Conservation (phyloP, 176 grass and related monocot species). For the Carex parvula region DNA sequence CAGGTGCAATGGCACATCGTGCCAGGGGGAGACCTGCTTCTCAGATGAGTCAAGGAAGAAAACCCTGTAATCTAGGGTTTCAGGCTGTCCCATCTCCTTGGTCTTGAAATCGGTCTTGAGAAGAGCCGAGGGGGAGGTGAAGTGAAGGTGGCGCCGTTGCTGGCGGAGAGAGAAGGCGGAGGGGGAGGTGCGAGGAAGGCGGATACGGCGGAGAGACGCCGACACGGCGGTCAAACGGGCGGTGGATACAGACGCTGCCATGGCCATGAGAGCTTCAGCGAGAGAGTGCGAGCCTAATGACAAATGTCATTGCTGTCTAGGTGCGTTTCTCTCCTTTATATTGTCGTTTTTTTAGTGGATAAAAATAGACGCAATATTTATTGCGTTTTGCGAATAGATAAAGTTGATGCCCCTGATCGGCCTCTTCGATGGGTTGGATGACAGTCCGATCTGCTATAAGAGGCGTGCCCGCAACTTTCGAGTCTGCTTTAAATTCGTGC, state of each 20-base stretch:
- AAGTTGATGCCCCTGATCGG: neutral
- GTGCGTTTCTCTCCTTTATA: neutral
- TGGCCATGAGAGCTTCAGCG: conserved; percentile 38
- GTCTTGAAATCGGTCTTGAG: conserved; percentile 42
- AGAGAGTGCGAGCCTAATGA: neutral
- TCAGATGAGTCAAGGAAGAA: conserved; percentile 68
- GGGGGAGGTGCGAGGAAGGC: conserved; percentile 19
- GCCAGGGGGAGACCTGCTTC: conserved; percentile 87
- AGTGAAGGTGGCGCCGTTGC: conserved; percentile 34
- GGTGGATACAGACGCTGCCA: conserved; percentile 54
- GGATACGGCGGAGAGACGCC: conserved; percentile 25
- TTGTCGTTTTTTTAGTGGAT: neutral
- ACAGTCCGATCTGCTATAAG: no score
- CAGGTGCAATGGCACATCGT: conserved; percentile 80
- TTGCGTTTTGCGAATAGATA: neutral
- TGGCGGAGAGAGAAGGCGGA: conserved; percentile 36
- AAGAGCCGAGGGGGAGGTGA: conserved; percentile 42
- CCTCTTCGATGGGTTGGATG: no score
- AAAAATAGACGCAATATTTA: neutral
- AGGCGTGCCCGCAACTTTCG: no score
- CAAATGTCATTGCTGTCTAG: no score
- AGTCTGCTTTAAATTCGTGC: no score
- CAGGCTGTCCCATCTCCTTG: conserved; percentile 58
- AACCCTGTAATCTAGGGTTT: conserved; percentile 90
- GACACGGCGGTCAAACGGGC: conserved; percentile 41